These are phyloP conservation scores for Penicillium olsonii DNA, from an alignment of 2,329 filamentous ascomycete species.

Conservation along the genomic window DNA sequence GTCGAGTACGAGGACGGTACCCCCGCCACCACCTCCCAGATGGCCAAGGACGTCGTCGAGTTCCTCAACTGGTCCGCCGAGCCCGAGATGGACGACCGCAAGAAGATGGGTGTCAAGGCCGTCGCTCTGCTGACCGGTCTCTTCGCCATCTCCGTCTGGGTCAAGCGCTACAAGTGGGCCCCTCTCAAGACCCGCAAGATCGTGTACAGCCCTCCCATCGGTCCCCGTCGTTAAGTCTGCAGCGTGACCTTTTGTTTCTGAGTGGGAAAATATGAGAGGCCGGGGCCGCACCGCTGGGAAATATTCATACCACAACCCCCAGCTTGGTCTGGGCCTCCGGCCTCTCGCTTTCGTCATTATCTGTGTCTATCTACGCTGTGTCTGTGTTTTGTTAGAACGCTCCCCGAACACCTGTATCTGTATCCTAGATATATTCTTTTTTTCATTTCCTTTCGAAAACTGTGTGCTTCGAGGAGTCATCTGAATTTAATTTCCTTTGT, in stretches of 20 bases:
- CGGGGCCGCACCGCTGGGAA: slow-evolving; percentile 28
- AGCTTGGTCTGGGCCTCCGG: slow-evolving; percentile 23
- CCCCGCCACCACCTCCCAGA: slow-evolving; percentile 91
- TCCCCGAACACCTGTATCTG: slow-evolving; percentile 44
- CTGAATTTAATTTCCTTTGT: slow-evolving; percentile 43
- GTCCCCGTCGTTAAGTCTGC: slow-evolving; percentile 38
- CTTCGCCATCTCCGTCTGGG: slow-evolving; percentile 88
- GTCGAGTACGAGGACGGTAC: slow-evolving; percentile 98
- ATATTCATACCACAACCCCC: slow-evolving; percentile 28
- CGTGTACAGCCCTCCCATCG: slow-evolving; percentile 73
- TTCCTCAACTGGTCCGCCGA: slow-evolving; percentile 99
- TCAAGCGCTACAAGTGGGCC: slow-evolving; percentile 99
- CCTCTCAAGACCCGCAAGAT: slow-evolving; percentile 95
- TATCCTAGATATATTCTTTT: slow-evolving; percentile 44
- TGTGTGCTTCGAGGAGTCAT: slow-evolving; percentile 40
- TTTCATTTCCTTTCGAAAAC: slow-evolving; percentile 39
- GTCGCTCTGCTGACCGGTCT: slow-evolving; percentile 76
- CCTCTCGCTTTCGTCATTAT: slow-evolving; percentile 29
- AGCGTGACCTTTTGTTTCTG: slow-evolving; percentile 27
- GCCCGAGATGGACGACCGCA: slow-evolving; percentile 98
- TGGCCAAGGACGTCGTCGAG: slow-evolving; percentile 99
- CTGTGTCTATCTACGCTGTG: slow-evolving; percentile 30
- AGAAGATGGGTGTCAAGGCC: slow-evolving; percentile 99
- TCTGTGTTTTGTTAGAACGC: slow-evolving; percentile 42
- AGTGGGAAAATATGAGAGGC: slow-evolving; percentile 33